These are phyloP conservation scores for Boletus rex-veris DNA, from an alignment of 768 basidiomycete species.

Conservation along the genomic window DNA sequence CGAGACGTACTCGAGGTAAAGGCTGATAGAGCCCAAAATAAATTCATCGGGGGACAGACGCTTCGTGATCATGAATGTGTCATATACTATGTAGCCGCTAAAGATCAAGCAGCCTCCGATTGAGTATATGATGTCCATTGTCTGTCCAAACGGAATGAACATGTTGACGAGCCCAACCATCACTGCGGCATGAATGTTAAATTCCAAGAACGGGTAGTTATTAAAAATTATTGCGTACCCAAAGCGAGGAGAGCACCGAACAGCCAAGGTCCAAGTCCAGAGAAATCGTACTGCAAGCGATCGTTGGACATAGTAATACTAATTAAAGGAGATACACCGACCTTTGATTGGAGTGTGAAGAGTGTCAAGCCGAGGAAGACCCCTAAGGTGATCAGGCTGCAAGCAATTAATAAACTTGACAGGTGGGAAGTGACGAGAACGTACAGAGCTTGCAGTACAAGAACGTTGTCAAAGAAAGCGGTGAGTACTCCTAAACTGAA, in stretches of 20 bases:
- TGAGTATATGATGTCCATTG: slow-evolving; percentile 79
- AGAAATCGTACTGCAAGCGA: slow-evolving; percentile 79
- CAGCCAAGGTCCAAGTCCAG: slow-evolving; percentile 86
- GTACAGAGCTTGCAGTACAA: slow-evolving; percentile 86
- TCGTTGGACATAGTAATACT: not conserved
- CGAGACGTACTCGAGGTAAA: slow-evolving; percentile 85
- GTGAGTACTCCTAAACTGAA: slow-evolving; percentile 85
- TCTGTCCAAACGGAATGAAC: slow-evolving; percentile 82
- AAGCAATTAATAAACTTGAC: slow-evolving; percentile 8
- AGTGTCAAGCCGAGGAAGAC: slow-evolving; percentile 92
- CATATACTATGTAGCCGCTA: slow-evolving; percentile 87
- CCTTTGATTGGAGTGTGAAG: slow-evolving; percentile 94
- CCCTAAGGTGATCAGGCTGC: slow-evolving; percentile 80
- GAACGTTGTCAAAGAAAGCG: slow-evolving; percentile 64
- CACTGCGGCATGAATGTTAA: slow-evolving; percentile 37
- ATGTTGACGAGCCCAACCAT: slow-evolving; percentile 80
- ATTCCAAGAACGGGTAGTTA: not conserved
- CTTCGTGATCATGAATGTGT: slow-evolving; percentile 88
- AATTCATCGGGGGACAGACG: slow-evolving; percentile 90
- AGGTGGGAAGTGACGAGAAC: slow-evolving; percentile 23
- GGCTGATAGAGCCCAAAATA: slow-evolving; percentile 83
- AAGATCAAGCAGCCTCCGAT: slow-evolving; percentile 78
- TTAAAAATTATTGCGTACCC: slow-evolving; percentile 38
- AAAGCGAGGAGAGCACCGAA: slow-evolving; percentile 82
- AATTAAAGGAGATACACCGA: slow-evolving; percentile 27